Evolutionary conservation across 169 alveolate species (phyloP), one percentile per base, ranked within the genome.

Genomic region (Plasmodium reichenowi): DNA sequence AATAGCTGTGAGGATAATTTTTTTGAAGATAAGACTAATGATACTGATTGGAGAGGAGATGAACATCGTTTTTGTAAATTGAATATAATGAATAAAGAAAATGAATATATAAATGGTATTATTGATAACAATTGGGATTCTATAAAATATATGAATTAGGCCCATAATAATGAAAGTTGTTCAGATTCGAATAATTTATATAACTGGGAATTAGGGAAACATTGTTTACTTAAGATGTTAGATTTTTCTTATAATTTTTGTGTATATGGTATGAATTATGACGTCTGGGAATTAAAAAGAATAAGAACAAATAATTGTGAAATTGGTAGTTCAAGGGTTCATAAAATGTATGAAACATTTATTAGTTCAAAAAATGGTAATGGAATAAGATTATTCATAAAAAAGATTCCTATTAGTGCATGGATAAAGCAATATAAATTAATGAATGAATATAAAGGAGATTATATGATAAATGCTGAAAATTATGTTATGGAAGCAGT

Each of bases 401-500:
- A 94, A 72, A 93, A 88, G 67, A 67, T 94, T 15, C 97, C 97
- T 47, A 83, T 91, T 8, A 68, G 73, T 17, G 92, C 90, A 59
- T 94, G 97, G 97, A 52, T 85, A 47, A 88, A 93, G 38, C 97
- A 94, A 62, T 93, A 92, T 92, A 88, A 80, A 59, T 72, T 87
- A 74, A 89, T 88, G 71, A 93, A 88, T 70, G 86, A 91, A 38
- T 94, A 88, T 87, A 93, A 93, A 17, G 97, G 97, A 2, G 92
- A 87, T 45, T 94, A 89, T 63, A 87, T 94, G 26, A 89, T 95
- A 10, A 96, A 94, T 80, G 97, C 96, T 5, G 97, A 94, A 32
- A 94, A 94, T 62, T 94, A 92, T 72, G 97, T 94, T 1, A 93
- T 92, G 92, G 97, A 94, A 54, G 97, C 95, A 10, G 94, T 96